Base-by-base conservation (phyloP, 306 rosid species). In the Parietaria judaica region DNA sequence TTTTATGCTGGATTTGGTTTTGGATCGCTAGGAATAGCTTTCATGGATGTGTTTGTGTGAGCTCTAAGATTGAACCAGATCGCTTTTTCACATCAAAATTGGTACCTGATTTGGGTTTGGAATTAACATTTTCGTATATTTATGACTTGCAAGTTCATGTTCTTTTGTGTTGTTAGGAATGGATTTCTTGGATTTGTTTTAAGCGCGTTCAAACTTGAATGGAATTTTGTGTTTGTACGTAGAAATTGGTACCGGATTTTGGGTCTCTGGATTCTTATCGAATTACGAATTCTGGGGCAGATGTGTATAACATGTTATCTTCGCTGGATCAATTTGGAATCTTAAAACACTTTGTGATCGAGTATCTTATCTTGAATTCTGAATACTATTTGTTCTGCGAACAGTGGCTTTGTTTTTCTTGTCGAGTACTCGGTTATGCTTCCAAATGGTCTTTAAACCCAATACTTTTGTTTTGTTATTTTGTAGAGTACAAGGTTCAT, bases 401-500 rank as follows among this genome's bases (percentile, higher is more conserved):
- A 8, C 14, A 54, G 6, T 54, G 3, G 8, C 10, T 35, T 69
- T 47, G 11, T 36, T 46, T 11, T 10, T 67, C 60, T 53, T 23
- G 31, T 23, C 31, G 31, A 23, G 31, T 23, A 23, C 31, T 23
- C 31, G 31, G 31, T 23, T 23, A 23, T 23, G 31, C 31, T 23
- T 23, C 31, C 31, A 23, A 23, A 23, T 23, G 31, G 31, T 23
- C 31, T 23, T 23, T 23, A 12, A 46, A 16, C 14, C 14, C 14
- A 53, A 4, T 23, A 23, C 31, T 23, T 23, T 55, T 3, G 6
- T 6, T 36, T 65, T 49, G 14, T 38, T 49, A 6, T 9, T 68
- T 64, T 55, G 14, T 53, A 94, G 97, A 94, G 76, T 88, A 94
- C 67, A 88, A 88, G 82, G 99, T 94, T 65, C 99, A 94, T 72